phyloP scores from a whole-genome alignment of 192 early-diverging fungal genomes.

The Lunasporangiospora selenospora region DNA sequence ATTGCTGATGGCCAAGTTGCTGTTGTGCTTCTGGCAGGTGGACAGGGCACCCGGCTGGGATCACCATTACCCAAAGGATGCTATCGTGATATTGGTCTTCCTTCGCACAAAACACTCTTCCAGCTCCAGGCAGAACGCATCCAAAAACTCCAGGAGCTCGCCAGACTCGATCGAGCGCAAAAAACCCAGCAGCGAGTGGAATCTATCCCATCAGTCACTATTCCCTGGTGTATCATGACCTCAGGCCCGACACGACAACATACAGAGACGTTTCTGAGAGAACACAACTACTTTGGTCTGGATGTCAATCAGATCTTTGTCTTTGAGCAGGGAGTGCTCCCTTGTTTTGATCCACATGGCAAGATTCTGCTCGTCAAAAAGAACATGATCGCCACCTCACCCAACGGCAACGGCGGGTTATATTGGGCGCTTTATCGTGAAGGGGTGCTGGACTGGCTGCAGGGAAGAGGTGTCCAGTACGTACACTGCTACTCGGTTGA shows the following conservation, averaged over 20 bases:
- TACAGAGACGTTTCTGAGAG: slow-evolving; percentile 73
- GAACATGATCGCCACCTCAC: slow-evolving; percentile 71
- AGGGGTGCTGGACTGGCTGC: slow-evolving; percentile 77
- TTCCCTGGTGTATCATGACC: slow-evolving; percentile 97
- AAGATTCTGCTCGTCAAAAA: slow-evolving; percentile 83
- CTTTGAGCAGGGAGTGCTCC: slow-evolving; percentile 90
- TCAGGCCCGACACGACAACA: slow-evolving; percentile 83
- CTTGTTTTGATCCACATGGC: slow-evolving; percentile 85
- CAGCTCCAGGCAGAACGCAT: slow-evolving; percentile 93
- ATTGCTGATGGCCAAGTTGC: slow-evolving; percentile 86
- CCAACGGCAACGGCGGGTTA: slow-evolving; percentile 87
- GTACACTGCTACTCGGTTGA: slow-evolving; percentile 94
- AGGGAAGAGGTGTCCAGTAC: slow-evolving; percentile 76
- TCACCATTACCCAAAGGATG: slow-evolving; percentile 86
- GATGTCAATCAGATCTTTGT: slow-evolving; percentile 77
- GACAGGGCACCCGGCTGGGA: slow-evolving; percentile 82
- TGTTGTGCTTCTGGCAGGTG: slow-evolving; percentile 92
- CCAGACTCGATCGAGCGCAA: slow-evolving; percentile 8
- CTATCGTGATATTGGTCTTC: slow-evolving; percentile 86
- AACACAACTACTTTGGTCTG: slow-evolving; percentile 84
- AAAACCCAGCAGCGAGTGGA: not conserved
- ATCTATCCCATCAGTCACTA: slow-evolving; percentile 41
- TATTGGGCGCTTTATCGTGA: slow-evolving; percentile 84
- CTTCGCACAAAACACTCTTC: slow-evolving; percentile 88
- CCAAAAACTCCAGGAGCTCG: slow-evolving; percentile 75